Percentiles rank a stretch among this genome's conserved stretches.
Evolutionary conservation across 352 stramenopile genomes (phyloP).

Genomic region (Pseudoperonospora humuli): DNA sequence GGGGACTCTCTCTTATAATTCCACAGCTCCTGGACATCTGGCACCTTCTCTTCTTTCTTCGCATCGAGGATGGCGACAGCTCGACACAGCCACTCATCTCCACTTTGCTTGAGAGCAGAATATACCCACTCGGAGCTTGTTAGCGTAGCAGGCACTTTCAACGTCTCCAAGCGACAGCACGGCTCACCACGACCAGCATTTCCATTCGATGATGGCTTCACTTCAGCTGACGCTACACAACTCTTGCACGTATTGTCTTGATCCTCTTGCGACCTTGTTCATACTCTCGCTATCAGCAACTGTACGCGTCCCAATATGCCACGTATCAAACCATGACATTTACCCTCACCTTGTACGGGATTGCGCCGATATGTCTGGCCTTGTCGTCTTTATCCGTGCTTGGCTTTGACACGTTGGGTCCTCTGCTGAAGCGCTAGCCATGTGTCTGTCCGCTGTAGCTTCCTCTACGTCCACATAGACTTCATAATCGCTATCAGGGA

Average conservation of each 20-base stretch:
- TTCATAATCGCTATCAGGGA: not conserved
- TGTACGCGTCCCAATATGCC: not conserved
- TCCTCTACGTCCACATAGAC: not conserved
- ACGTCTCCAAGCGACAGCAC: not conserved
- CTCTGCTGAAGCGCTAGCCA: not conserved
- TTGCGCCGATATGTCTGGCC: not conserved
- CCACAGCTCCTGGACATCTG: constrained; percentile 4
- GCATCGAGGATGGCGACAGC: not conserved
- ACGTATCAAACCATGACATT: not conserved
- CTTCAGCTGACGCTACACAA: not conserved
- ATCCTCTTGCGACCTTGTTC: not conserved
- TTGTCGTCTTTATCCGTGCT: not conserved
- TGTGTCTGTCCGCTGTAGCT: not conserved
- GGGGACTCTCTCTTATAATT: not conserved
- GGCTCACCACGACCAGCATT: not conserved
- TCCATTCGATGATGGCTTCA: not conserved
- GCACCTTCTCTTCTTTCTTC: not conserved
- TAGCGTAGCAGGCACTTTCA: constrained; percentile 1
- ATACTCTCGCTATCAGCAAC: not conserved
- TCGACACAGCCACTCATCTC: constrained; percentile 4
- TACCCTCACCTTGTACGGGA: not conserved
- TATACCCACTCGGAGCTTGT: not conserved
- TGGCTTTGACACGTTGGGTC: not conserved
- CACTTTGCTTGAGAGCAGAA: constrained; percentile 5
- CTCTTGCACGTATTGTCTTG: not conserved